Conservation (phyloP, 2,329 filamentous ascomycete species). For the Chaetomium sp. region DNA sequence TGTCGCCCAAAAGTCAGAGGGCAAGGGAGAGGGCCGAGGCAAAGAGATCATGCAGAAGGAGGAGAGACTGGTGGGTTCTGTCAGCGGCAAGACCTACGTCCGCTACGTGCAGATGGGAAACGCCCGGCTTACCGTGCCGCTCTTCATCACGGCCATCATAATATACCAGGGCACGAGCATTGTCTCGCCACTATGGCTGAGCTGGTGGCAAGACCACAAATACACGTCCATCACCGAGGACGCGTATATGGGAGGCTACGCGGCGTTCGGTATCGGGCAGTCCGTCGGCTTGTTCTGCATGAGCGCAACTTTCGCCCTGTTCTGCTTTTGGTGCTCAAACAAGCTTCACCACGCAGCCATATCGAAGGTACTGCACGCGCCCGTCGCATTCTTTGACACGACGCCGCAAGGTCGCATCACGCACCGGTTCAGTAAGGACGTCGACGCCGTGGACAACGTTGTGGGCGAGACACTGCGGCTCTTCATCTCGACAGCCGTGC, state of each 20-base stretch:
- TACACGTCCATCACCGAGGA: neutral
- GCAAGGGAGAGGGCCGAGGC: neutral
- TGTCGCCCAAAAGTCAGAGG: neutral
- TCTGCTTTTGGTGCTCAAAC: neutral
- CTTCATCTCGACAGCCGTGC: neutral
- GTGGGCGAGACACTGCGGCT: neutral
- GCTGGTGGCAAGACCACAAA: neutral
- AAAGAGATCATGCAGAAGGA: neutral
- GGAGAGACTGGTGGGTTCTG: neutral
- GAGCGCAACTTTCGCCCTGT: neutral
- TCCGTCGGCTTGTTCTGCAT: neutral
- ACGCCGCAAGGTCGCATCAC: neutral
- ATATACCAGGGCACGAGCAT: neutral
- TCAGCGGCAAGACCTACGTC: neutral
- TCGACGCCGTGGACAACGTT: neutral
- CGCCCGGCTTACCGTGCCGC: neutral
- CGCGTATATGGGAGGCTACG: neutral
- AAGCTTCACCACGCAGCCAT: neutral
- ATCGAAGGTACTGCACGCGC: neutral
- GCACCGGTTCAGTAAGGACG: neutral
- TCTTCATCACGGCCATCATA: neutral
- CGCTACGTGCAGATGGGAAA: neutral
- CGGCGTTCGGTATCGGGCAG: neutral
- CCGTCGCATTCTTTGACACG: neutral
- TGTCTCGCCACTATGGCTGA: neutral